Evolutionary conservation across 257 asterid genomes (phyloP).

Genomic region (Ajuga chamaepitys): DNA sequence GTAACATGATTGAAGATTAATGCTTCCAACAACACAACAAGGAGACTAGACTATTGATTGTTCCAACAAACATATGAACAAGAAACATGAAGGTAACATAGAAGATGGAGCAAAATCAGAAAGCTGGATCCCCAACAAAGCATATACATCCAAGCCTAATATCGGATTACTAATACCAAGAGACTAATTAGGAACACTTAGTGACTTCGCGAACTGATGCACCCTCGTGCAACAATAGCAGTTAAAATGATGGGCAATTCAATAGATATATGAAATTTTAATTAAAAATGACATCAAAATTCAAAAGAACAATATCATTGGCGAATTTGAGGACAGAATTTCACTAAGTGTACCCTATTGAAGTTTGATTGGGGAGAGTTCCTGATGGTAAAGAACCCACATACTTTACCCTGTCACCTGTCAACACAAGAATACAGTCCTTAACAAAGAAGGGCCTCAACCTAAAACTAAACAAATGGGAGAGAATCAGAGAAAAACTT

Average conservation of each 20-base stretch:
- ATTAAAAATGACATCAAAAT: not conserved
- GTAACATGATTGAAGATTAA: no score
- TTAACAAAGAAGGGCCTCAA: not conserved
- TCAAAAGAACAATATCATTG: not conserved
- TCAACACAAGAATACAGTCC: slow-evolving; percentile 14
- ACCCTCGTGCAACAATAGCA: not conserved
- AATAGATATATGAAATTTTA: not conserved
- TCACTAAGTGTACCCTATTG: slow-evolving; percentile 35
- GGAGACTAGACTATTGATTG: no score
- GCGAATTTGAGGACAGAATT: not conserved
- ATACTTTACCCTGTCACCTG: slow-evolving; percentile 86
- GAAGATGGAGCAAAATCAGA: no score
- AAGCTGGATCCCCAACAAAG: no score
- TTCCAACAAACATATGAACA: no score
- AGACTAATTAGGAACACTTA: not conserved
- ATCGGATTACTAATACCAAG: not conserved
- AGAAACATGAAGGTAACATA: no score
- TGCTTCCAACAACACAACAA: no score
- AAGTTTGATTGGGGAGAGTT: slow-evolving; percentile 33
- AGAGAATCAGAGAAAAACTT: slow-evolving; percentile 1
- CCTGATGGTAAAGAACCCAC: slow-evolving; percentile 45
- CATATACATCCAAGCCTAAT: not conserved
- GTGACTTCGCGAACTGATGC: not conserved
- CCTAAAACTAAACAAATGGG: not conserved
- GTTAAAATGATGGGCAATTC: not conserved